phyloP scores from a whole-genome alignment of 208 protist species.

The Leishmania guyanensis region DNA sequence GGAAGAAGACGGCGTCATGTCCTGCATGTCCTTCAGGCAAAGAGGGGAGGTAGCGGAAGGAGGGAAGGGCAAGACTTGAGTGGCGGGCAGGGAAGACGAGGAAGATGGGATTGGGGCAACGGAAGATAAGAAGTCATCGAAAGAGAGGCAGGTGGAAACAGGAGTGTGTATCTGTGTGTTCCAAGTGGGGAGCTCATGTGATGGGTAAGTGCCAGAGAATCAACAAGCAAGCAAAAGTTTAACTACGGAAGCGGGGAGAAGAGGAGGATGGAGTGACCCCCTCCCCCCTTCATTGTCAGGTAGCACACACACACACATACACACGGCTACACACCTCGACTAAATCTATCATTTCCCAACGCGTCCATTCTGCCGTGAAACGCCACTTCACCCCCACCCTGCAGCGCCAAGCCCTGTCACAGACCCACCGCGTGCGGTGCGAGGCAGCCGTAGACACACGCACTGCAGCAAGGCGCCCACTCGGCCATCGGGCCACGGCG shows the following conservation, averaged over 20 bases:
- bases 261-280: not conserved
- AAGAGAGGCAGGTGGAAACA: not conserved
- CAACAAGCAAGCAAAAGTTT: not conserved
- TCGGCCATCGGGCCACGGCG: not conserved
- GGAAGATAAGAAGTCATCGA: not conserved
- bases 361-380: too few relatives aligned
- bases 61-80: not conserved
- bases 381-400: too few relatives aligned
- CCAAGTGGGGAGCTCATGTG: not conserved
- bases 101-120: not conserved
- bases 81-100: not conserved
- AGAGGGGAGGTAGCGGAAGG: not conserved
- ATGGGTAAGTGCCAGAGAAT: not conserved
- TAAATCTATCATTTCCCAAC: not conserved
- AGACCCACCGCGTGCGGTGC: not conserved
- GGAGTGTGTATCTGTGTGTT: not conserved
- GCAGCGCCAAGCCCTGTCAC: not conserved
- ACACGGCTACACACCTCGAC: not conserved
- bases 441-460: not conserved
- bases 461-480: not conserved
- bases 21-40: not conserved
- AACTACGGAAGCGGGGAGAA: not conserved
- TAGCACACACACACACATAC: not conserved
- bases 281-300: not conserved
- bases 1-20: not conserved